A percentile compares a stretch with the other conserved stretches of the same genome.
Conservation (phyloP, 1,284 basidiomycete genomes). For the Mycosarcoma mackinlayi region DNA sequence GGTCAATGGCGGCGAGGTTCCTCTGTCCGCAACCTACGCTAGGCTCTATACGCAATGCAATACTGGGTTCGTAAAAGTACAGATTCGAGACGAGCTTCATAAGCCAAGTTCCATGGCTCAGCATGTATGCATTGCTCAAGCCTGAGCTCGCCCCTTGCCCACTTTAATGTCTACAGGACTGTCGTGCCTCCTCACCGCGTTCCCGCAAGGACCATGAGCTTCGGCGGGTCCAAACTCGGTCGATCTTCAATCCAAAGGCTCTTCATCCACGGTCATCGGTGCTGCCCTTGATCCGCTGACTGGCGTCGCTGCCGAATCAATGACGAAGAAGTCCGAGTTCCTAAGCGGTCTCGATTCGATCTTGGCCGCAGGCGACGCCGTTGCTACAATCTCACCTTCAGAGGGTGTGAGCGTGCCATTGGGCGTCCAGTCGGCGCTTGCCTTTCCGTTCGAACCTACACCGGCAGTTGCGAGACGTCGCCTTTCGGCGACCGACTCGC, state of each 20-base stretch:
- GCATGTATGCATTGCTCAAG: too few species aligned
- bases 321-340: constrained; percentile 64
- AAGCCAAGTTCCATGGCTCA: too few species aligned
- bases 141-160: too few species aligned
- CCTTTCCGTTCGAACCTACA: constrained; percentile 16
- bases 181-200: too few species aligned
- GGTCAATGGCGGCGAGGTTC: too few species aligned
- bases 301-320: constrained; percentile 52
- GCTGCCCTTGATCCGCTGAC: constrained; percentile 36
- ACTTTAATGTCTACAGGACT: too few species aligned
- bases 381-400: constrained; percentile 18
- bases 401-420: constrained; percentile 33
- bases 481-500: constrained; percentile 47
- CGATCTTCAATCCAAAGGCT: constrained; percentile 55
- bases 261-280: constrained; percentile 50
- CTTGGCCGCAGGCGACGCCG: constrained; percentile 34
- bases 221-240: too few species aligned
- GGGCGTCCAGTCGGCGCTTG: constrained; percentile 32
- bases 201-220: too few species aligned
- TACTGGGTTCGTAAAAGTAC: constrained; percentile 15
- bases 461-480: constrained; percentile 29
- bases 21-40: too few species aligned
- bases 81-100: neutral
- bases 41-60: too few species aligned
- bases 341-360: constrained; percentile 56